Conservation (phyloP, 2,329 filamentous ascomycete genomes). For the Scolecobasidium constrictum region DNA sequence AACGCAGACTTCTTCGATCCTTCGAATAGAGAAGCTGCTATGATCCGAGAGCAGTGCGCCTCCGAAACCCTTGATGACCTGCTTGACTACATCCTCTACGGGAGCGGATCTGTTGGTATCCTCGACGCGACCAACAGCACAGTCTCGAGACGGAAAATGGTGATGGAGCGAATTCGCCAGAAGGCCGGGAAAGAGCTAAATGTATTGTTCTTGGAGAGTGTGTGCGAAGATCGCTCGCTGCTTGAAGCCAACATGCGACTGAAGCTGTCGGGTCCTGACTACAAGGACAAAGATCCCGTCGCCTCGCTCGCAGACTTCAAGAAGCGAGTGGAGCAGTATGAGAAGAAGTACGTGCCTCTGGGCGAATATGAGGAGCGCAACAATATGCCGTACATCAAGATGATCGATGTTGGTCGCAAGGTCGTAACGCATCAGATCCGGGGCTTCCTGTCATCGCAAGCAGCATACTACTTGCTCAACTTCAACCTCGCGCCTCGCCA, state of each 20-base stretch:
- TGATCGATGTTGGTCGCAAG: slow-evolving; percentile 95
- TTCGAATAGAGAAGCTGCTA: slow-evolving; percentile 68
- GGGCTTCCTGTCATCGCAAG: slow-evolving; percentile 84
- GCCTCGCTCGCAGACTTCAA: slow-evolving; percentile 85
- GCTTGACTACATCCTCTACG: slow-evolving; percentile 73
- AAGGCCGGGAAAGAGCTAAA: slow-evolving; percentile 77
- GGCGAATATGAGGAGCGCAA: slow-evolving; percentile 85
- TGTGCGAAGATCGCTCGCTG: slow-evolving; percentile 73
- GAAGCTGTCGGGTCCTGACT: slow-evolving; percentile 92
- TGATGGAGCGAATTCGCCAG: slow-evolving; percentile 73
- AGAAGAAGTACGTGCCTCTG: slow-evolving; percentile 84
- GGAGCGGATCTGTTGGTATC: slow-evolving; percentile 83
- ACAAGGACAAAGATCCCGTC: slow-evolving; percentile 82
- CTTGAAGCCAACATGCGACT: slow-evolving; percentile 95
- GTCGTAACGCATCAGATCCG: slow-evolving; percentile 81
- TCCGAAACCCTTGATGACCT: slow-evolving; percentile 88
- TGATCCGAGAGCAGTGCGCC: slow-evolving; percentile 81
- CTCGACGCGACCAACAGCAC: slow-evolving; percentile 98
- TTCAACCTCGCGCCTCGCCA: slow-evolving; percentile 93
- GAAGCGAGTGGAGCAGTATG: slow-evolving; percentile 82
- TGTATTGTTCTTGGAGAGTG: slow-evolving; percentile 89
- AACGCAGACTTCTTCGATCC: slow-evolving; percentile 92
- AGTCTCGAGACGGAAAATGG: slow-evolving; percentile 66
- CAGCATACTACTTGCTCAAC: slow-evolving; percentile 89
- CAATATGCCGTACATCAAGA: slow-evolving; percentile 90